Evolutionary conservation across 2,329 filamentous ascomycete genomes (phyloP).

Genomic region (Trichoderma endophyticum): DNA sequence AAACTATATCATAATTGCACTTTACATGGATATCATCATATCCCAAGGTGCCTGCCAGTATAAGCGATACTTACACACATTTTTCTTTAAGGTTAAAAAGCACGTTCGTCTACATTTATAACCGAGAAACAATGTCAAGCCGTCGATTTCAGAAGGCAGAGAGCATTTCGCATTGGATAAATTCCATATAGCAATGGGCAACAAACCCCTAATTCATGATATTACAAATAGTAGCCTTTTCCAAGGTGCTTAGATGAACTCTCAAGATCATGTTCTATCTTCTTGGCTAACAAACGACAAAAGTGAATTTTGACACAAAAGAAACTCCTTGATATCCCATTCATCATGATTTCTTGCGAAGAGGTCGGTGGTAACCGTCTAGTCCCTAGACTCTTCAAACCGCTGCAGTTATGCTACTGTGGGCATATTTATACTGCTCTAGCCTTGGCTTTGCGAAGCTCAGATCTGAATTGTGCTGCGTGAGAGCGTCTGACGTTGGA

Average conservation of each 20-base stretch:
- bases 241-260: neutral
- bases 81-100: too few species aligned
- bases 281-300: neutral
- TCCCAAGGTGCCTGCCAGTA: too few species aligned
- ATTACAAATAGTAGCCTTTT: neutral
- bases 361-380: neutral
- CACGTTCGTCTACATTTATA: too few species aligned
- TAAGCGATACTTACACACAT: too few species aligned
- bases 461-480: neutral
- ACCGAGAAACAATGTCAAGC: too few species aligned
- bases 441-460: neutral
- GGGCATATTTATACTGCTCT: neutral
- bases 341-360: neutral
- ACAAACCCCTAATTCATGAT: neutral
- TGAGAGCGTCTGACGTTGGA: neutral
- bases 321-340: neutral
- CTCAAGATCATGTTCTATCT: neutral
- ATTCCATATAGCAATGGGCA: neutral
- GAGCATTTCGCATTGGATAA: neutral
- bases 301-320: neutral
- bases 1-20: too few species aligned
- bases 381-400: too few species aligned
- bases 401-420: neutral
- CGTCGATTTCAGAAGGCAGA: neutral
- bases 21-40: too few species aligned